Evolutionary conservation across 768 basidiomycete genomes (phyloP), one percentile per base, ranked within the genome.

Genomic region (Cyclocybe aegerita): DNA sequence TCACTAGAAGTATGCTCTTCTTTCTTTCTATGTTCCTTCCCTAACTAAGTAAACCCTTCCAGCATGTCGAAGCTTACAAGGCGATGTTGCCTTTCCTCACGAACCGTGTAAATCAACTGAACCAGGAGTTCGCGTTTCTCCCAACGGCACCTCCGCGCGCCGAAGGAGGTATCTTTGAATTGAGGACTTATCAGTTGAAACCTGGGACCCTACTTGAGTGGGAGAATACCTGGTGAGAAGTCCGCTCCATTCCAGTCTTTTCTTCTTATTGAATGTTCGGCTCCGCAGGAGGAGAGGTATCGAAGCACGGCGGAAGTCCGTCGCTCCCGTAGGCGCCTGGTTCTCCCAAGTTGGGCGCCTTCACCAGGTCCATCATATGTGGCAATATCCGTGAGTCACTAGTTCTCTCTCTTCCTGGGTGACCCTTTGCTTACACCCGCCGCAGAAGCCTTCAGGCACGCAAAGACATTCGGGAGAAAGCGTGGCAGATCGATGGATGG

Each of bases 401-500:
- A 31, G 39, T 41, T 9, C 42, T 44, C 15, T 48, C 11, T 44
- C 14, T 12, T 39, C 54, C 50, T 41, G 46, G 48, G 36, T 54
- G 46, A 43, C 50, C 50, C 43, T 43, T 16, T 52, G 39, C 49
- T 49, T 52, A 55, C 48, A 48, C 31, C 5, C 40, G 35, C 6
- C 45, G 44, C 53, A 90, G 89, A 49, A 81, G 82, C 60, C 76
- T 97, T 49, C 84, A 92, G 54, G 79, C 79, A 7, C 78, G 96
- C 52, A 96, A 93, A 69, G 84, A 89, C 57, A 83, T 76, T 38
- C 80, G 96, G 37, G 90, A 96, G 68, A 82, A 86, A 65, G 93
- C 94, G 16, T 99, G 96, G 96, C 81, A 90, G 61, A 78, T 93
- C 58, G 92, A 95, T 54, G 93, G 93, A 4, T 99, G 96, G 96